Evolutionary conservation across 768 basidiomycete genomes (phyloP), one percentile per base, ranked within the genome.

Genomic region (Suillus cothurnatus): DNA sequence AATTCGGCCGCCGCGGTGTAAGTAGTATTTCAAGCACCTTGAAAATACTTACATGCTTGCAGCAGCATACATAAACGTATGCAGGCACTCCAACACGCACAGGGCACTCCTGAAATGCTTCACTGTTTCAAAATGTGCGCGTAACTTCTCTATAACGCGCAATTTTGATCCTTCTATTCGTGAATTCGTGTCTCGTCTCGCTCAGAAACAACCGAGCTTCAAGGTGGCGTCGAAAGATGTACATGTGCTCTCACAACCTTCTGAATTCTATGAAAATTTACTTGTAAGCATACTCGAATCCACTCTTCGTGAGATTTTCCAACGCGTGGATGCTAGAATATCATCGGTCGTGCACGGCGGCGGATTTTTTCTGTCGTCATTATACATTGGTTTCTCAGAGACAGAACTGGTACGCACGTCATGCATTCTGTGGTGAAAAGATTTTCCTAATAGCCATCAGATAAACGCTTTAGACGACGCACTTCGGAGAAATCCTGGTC

Each of bases 291-390:
- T n/a, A 26, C 15, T 17, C 63, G n/a, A 47, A 39, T 39, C 14
- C 52, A 39, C 9, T 26, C 15, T n/a, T 39, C 34, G 14, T 55
- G 17, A 32, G 58, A 31, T 63, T 28, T 60, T 32, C 31, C 58
- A n/a, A 62, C 60, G 57, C 17, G 26, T 21, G 9, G n/a, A 1
- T 0, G 38, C 3, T 70, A 96, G 95, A 81, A 85, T 65, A 89
- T 94, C 83, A 88, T 99, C 61, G 79, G 79, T 52, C 81, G 85
- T n/a, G 97, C 97, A 0, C 85, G 87, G 64, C 77, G 81, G 59
- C 86, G 95, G 63, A 87, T 99, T 70, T 93, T 93, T 96, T 72
- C 83, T 99, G 34, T 97, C 97, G 0, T 93, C 93, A 1, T 79
- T 97, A 14, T 97, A 97, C 74, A 88, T 97, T 62, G 94, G 94